Base-by-base conservation (phyloP, 768 basidiomycete genomes). In the Lentinula detonsa region DNA sequence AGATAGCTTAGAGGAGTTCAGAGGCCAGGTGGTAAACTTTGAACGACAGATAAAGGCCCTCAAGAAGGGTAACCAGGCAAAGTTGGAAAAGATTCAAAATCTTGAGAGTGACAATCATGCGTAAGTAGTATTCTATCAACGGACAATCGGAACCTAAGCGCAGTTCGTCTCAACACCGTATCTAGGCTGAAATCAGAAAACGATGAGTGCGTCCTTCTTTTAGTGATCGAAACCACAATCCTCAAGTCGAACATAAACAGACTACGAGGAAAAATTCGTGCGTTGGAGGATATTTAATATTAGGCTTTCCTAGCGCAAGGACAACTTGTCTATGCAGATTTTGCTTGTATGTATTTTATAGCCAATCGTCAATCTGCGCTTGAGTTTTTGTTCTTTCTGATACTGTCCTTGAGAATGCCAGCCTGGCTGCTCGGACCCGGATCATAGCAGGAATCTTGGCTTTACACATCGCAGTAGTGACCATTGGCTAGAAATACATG, bases 11-110 rank as follows among this genome's bases (percentile, higher is more conserved):
- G 45, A 64, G 4, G 51, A 37, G 28, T 54, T 73, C 0, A 59
- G 63, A 45, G 66, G 68, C 8, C 73, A 76, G 53, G 68, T 81
- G 45, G 62, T 62, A 37, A 73, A 70, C 57, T 70, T 81, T 40
- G 78, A 82, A 62, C 70, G 75, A 40, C 74, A 74, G 59, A 62
- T 69, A 9, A 64, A 64, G 8, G 76, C 78, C 21, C 68, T 75
- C 51, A 72, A 72, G 48, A 71, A 74, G 48, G 71, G 73, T 28
- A 73, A 72, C 13, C 66, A 67, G 3, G 68, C 67, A 4, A 80
- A 79, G 62, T 67, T 67, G 35, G 66, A 62, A 45, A 69, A 68
- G 60, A 76, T 78, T 37, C 57, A 58, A 8, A 64, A 67, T 49
- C 61, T 77, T 35, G 66, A 73, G 54, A 61, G 66, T 42, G 69